These are phyloP conservation scores for Colletotrichum godetiae DNA, from an alignment of 2,329 filamentous ascomycete genomes.

Conservation along the genomic window DNA sequence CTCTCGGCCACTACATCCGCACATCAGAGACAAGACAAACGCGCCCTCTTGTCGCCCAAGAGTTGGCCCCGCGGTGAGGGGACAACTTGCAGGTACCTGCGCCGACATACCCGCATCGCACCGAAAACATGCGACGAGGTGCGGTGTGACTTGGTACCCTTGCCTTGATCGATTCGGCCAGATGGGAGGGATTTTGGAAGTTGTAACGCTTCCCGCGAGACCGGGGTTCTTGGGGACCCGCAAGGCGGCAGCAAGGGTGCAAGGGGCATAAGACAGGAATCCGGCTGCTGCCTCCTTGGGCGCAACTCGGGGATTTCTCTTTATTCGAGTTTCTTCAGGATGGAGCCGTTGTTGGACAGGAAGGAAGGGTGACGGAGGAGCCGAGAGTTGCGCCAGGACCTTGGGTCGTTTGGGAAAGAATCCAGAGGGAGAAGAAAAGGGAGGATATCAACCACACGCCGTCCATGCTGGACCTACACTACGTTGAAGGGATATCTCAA, in stretches of 20 bases:
- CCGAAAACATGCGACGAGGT: background rate
- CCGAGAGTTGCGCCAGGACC: constrained; percentile 16
- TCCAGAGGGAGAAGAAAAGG: constrained; percentile 33
- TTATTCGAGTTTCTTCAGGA: constrained; percentile 9
- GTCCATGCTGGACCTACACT: background rate
- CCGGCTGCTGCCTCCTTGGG: constrained; percentile 7
- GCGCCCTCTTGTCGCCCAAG: background rate
- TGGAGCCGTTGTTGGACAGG: constrained; percentile 28
- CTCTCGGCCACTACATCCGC: background rate
- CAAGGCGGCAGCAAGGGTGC: constrained; percentile 17
- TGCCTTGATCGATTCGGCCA: background rate
- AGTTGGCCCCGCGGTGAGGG: background rate
- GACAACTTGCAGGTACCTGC: background rate
- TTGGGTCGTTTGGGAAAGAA: constrained; percentile 22
- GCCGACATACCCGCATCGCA: background rate
- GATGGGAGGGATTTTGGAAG: background rate
- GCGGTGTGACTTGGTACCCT: constrained; percentile 1
- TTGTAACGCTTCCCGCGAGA: constrained; percentile 4
- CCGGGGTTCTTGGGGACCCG: constrained; percentile 4
- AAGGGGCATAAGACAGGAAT: constrained; percentile 24
- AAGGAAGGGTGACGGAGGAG: constrained; percentile 26
- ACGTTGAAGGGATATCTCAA: constrained; percentile 21
- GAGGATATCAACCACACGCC: constrained; percentile 12
- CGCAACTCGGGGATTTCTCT: constrained; percentile 17
- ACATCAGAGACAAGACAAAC: constrained; percentile 16